A percentile compares a stretch with the other conserved stretches of the same genome.
Evolutionary conservation across 164 flowering plant species (phyloP).

Genomic region (Litsea cubeba): DNA sequence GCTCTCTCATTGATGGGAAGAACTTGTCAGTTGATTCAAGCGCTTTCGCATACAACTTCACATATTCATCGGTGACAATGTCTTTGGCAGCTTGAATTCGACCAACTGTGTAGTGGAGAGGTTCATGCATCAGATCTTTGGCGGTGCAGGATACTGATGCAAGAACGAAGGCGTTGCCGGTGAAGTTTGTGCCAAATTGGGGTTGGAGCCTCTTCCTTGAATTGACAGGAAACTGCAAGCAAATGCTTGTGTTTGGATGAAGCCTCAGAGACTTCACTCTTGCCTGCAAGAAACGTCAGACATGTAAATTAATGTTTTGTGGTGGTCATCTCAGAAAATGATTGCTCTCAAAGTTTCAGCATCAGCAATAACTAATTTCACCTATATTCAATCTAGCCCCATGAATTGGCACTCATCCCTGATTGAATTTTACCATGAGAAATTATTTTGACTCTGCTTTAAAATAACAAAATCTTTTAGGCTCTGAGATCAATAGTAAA

Average conservation of each 20-base stretch:
- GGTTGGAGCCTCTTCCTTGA: conserved; percentile 17
- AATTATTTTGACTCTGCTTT: no score
- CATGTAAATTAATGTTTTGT: background rate
- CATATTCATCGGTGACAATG: conserved; percentile 16
- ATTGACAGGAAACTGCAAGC: conserved; percentile 26
- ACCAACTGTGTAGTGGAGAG: conserved; percentile 15
- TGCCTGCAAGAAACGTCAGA: conserved; percentile 15
- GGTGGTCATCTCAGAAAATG: background rate
- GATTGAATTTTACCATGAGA: no score
- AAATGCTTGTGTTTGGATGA: conserved; percentile 17
- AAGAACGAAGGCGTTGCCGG: conserved; percentile 28
- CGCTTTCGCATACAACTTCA: conserved; percentile 14
- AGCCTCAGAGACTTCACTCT: conserved; percentile 22
- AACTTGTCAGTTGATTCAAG: conserved; percentile 25
- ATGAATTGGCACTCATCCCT: no score
- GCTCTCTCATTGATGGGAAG: conserved; percentile 27
- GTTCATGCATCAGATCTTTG: conserved; percentile 17
- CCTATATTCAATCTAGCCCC: no score
- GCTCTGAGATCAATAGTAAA: no score
- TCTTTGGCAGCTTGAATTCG: conserved; percentile 25
- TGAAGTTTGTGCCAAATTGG: conserved; percentile 19
- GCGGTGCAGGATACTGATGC: conserved; percentile 20
- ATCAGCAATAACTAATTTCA: no score
- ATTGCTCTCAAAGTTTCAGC: no score
- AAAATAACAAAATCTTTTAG: no score